Base-by-base conservation (phyloP, 1,139 yeast species). In the Candida freyschussii region DNA sequence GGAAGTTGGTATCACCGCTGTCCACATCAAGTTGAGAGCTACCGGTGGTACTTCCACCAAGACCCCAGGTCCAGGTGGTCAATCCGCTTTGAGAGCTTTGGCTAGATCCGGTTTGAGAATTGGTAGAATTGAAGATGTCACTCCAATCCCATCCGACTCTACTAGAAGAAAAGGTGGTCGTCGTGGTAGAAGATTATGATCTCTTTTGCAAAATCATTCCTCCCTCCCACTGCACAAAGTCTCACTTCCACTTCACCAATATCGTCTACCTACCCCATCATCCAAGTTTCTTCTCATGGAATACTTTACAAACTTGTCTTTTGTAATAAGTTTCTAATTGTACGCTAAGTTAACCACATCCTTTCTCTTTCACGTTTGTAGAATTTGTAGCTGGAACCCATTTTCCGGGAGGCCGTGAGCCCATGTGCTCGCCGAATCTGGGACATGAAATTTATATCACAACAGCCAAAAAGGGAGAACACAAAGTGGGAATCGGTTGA, bases 21-120 rank as follows among this genome's bases (percentile, higher is more conserved):
- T 93, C 63, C 98, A 93, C 82, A 79, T 93, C 70, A 93, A 93
- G 79, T 80, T 93, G 72, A 87, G 98, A 85, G 99, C 96, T 67
- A 89, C 97, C 57, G 99, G 99, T 80, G 99, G 99, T 81, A 93
- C 98, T 60, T 87, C 85, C 69, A 85, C 98, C 73, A 93, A 93
- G 86, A 89, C 99, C 69, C 99, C 98, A 71, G 99, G 99, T 76
- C 99, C 99, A 75, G 99, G 99, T 85, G 98, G 97, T 75, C 98
- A 91, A 78, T 84, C 97, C 53, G 99, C 99, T 70, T 78, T 93
- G 67, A 89, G 98, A 78, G 99, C 99, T 63, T 78, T 93, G 65
- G 99, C 99, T 63, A 89, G 99, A 81, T 87, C 97, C 54, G 99
- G 99, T 69, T 80, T 93, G 74, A 87, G 95, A 82, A 91, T 93